phyloP scores from a whole-genome alignment of 768 basidiomycete genomes.

The Mycena sanguinolenta region DNA sequence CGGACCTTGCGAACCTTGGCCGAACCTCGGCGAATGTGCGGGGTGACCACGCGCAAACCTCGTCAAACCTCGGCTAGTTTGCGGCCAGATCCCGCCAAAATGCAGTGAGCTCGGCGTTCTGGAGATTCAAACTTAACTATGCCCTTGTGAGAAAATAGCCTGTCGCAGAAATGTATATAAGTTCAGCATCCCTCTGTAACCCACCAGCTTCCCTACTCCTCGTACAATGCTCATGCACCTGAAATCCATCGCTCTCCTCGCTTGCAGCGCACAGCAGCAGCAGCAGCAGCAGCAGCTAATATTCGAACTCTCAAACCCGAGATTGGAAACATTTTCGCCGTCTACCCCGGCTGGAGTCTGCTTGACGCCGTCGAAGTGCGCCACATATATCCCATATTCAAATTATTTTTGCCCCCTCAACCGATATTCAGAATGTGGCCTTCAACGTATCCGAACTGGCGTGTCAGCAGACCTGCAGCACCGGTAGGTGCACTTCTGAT shows the following conservation, averaged over 20 bases:
- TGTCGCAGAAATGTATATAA: constrained; percentile 17
- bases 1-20: too few relatives aligned
- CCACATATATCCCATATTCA: constrained; percentile 9
- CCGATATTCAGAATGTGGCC: constrained; percentile 12
- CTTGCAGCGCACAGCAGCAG: constrained; percentile 15
- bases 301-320: constrained; percentile 15
- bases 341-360: constrained; percentile 17
- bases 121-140: constrained; percentile 12
- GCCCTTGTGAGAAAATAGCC: constrained; percentile 13
- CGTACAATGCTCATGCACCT: constrained; percentile 2
- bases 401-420: constrained; percentile 2
- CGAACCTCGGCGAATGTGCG: background rate
- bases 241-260: constrained; percentile 9
- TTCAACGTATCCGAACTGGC: constrained; percentile 6
- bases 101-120: background rate
- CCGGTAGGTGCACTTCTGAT: constrained; percentile 14
- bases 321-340: constrained; percentile 14
- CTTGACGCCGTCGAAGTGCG: constrained; percentile 4
- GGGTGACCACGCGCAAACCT: background rate
- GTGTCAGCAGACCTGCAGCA: constrained; percentile 19
- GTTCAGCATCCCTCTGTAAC: background rate
- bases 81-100: background rate
- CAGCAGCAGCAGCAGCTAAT: constrained; percentile 5
- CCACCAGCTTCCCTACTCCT: background rate
- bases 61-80: background rate